Base-by-base conservation (phyloP, 495 filamentous ascomycete species). In the Bacidia rubella region DNA sequence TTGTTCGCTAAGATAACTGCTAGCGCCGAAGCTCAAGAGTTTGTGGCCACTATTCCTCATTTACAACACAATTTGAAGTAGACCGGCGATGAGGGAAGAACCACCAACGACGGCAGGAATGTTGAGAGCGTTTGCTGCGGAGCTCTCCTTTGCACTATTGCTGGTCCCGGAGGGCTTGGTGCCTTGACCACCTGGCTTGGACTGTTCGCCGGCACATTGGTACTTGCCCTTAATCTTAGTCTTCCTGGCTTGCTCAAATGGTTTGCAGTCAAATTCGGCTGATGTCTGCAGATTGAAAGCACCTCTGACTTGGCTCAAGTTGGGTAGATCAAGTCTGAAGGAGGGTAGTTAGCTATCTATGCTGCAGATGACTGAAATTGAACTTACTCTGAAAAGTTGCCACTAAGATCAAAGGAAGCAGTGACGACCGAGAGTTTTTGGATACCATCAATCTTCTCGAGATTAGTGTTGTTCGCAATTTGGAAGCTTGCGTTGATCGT, bases 371-470 rank as follows among this genome's bases (percentile, higher is more conserved):
- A 49, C 43, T 7, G 39, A 51, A 24, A 22, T 20, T 2, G 42
- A 44, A 78, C 88, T 74, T 74, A 95, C 85, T 77, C 71, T 47
- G 77, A 77, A 67, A 95, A 93, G 69, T 77, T 82, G 62, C 92
- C 92, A 60, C 79, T 80, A 69, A 95, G 80, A 72, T 94, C 86
- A 66, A 99, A 71, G 54, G 90, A 90, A 69, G 90, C 92, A 56
- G 74, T 76, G 43, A 97, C 76, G n/a, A 65, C 73, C 54, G 74
- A 60, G 21, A 98, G 74, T 41, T 69, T 61, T 35, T 75, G 71
- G 73, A 97, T 85, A 44, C 74, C 75, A 51, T 76, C 63, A 26
- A 95, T 74, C 53, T 66, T 62, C 48, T 58, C 53, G 11, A 95
- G 74, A 46, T 72, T 67, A 44, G 88, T 86, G 78, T 96, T 95